phyloP scores from a whole-genome alignment of 2,329 filamentous ascomycete genomes.

The Fusarium sp. region DNA sequence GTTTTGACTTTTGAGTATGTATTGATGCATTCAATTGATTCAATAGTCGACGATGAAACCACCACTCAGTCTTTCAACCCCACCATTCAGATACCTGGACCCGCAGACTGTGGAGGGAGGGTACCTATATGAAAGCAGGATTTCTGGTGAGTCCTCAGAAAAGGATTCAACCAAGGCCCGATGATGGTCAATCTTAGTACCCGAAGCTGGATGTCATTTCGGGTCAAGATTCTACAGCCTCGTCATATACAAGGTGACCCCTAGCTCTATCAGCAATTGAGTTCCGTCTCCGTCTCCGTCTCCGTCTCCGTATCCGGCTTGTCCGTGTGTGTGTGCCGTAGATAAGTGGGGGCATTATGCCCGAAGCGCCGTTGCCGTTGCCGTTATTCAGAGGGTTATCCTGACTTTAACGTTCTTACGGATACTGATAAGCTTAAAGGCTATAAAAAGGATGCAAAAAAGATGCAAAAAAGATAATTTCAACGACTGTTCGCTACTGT shows the following conservation, averaged over 20 bases:
- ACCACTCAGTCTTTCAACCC: slow-evolving; percentile 6
- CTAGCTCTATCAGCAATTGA: not conserved
- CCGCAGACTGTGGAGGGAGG: slow-evolving; percentile 7
- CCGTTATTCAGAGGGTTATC: not conserved
- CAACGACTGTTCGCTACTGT: too few relatives aligned
- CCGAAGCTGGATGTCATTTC: not conserved
- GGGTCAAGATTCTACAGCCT: not conserved
- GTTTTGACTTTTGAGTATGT: not conserved
- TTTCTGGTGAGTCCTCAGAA: not conserved
- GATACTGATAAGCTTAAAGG: not conserved
- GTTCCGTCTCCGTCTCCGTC: not conserved
- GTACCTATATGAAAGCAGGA: not conserved
- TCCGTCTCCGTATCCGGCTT: slow-evolving; percentile 5
- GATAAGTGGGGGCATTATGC: slow-evolving; percentile 9
- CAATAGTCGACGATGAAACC: slow-evolving; percentile 17
- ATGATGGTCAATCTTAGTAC: not conserved
- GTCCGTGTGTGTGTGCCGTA: slow-evolving; percentile 1
- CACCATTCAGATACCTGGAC: slow-evolving; percentile 16
- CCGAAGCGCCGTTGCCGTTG: slow-evolving; percentile 9
- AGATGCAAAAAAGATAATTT: too few relatives aligned
- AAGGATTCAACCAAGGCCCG: not conserved
- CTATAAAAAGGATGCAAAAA: too few relatives aligned
- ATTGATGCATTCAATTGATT: slow-evolving; percentile 13
- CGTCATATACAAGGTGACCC: too few relatives aligned
- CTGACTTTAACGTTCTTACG: slow-evolving; percentile 1